Conservation (phyloP, 2,329 filamentous ascomycete genomes). For the Claviceps pazoutovae region DNA sequence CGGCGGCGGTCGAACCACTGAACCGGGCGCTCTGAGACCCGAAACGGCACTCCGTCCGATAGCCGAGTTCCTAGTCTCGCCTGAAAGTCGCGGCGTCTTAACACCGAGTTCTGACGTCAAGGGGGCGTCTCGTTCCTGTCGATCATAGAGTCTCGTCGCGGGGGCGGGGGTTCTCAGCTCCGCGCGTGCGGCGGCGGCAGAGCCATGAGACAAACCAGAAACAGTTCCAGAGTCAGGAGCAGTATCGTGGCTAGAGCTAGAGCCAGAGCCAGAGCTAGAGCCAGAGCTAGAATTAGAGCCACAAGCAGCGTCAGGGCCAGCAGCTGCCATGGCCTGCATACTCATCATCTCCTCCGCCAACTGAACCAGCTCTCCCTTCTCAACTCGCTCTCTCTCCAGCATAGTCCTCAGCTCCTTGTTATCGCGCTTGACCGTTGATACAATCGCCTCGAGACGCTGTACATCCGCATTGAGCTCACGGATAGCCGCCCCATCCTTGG, state of each 20-base stretch:
- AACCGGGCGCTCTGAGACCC: conserved; percentile 47
- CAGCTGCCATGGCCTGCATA: conserved; percentile 33
- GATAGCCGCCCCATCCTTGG: conserved; percentile 52
- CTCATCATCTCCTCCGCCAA: conserved; percentile 75
- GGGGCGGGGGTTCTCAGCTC: conserved; percentile 3
- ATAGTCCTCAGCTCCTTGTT: conserved; percentile 51
- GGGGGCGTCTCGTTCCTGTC: not conserved
- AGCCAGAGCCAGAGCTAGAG: no score
- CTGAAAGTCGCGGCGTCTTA: conserved; percentile 32
- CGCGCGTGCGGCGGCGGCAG: conserved; percentile 7
- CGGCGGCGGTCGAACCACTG: conserved; percentile 28
- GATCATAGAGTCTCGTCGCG: not conserved
- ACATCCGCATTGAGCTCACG: conserved; percentile 59
- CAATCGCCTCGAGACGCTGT: conserved; percentile 59
- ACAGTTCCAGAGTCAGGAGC: no score
- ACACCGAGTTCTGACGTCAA: conserved; percentile 4
- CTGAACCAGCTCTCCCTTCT: conserved; percentile 72
- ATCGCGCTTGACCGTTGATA: conserved; percentile 55
- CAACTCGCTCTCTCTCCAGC: conserved; percentile 61
- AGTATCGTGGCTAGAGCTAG: no score
- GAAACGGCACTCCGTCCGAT: conserved; percentile 28
- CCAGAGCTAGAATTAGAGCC: no score
- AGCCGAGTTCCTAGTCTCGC: conserved; percentile 22
- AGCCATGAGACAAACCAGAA: not conserved
- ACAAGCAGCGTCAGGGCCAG: not conserved